Conservation (phyloP, 2,329 filamentous ascomycete species). For the Paradendryphiella salina region DNA sequence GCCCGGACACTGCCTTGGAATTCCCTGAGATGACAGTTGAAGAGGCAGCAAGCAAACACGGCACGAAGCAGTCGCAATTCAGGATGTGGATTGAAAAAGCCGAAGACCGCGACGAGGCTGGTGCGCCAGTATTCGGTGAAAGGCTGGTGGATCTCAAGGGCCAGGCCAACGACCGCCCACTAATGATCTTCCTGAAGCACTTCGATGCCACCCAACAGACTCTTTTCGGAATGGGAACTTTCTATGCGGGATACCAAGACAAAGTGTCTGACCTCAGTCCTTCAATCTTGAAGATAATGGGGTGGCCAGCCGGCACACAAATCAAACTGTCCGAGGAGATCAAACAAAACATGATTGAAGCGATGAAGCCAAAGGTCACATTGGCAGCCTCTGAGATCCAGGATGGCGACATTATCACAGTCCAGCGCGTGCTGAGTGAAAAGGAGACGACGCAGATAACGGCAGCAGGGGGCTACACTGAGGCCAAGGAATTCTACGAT, state of each 20-base stretch:
- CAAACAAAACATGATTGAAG: slow-evolving; percentile 96
- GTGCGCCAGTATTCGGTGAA: slow-evolving; percentile 72
- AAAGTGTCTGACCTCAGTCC: slow-evolving; percentile 84
- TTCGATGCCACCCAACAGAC: slow-evolving; percentile 80
- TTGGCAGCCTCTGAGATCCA: slow-evolving; percentile 91
- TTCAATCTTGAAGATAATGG: slow-evolving; percentile 78
- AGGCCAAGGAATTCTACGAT: slow-evolving; percentile 88
- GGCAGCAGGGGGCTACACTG: slow-evolving; percentile 56
- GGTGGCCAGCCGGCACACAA: slow-evolving; percentile 76
- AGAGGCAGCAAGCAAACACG: slow-evolving; percentile 70
- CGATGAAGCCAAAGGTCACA: slow-evolving; percentile 86
- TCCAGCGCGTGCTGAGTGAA: slow-evolving; percentile 68
- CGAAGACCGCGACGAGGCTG: slow-evolving; percentile 71
- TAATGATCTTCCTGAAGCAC: slow-evolving; percentile 89
- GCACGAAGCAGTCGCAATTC: slow-evolving; percentile 68
- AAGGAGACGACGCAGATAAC: slow-evolving; percentile 48
- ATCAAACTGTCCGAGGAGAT: slow-evolving; percentile 91
- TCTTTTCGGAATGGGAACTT: slow-evolving; percentile 75
- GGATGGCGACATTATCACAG: slow-evolving; percentile 95
- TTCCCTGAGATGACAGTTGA: slow-evolving; percentile 69
- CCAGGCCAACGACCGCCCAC: slow-evolving; percentile 58
- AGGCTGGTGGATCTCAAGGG: slow-evolving; percentile 60
- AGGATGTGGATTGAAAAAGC: slow-evolving; percentile 80
- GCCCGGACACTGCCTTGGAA: slow-evolving; percentile 83
- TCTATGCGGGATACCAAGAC: slow-evolving; percentile 85